These are phyloP conservation scores for Podaxis mareebaensis DNA, from an alignment of 768 basidiomycete genomes.

Conservation along the genomic window DNA sequence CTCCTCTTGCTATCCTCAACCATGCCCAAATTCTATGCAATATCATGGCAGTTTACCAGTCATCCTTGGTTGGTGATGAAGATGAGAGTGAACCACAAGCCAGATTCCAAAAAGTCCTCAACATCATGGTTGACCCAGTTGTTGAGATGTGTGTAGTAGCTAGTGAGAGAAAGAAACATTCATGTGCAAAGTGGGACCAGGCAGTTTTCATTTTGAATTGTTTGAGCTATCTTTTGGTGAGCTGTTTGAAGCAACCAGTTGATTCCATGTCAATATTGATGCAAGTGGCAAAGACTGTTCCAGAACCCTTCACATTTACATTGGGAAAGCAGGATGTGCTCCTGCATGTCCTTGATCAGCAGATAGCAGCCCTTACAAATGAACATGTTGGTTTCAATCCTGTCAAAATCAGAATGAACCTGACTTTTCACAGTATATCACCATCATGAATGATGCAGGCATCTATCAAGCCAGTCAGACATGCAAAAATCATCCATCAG, in stretches of 20 bases:
- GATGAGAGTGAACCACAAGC: constrained; percentile 39
- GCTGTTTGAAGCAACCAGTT: constrained; percentile 18
- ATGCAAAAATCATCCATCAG: constrained; percentile 36
- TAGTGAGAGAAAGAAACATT: constrained; percentile 62
- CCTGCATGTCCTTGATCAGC: too few species aligned
- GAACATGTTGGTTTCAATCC: constrained; percentile 69
- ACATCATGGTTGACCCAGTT: constrained; percentile 84
- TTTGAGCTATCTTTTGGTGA: constrained; percentile 76
- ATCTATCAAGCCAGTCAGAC: constrained; percentile 47
- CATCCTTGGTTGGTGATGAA: constrained; percentile 75
- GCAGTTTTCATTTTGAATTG: constrained; percentile 87
- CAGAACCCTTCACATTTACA: constrained; percentile 73
- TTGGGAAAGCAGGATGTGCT: constrained; percentile 44
- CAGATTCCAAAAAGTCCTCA: constrained; percentile 69
- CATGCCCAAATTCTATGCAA: constrained; percentile 83
- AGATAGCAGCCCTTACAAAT: constrained; percentile 65
- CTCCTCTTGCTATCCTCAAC: constrained; percentile 80
- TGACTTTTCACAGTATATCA: constrained; percentile 39
- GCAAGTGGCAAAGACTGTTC: constrained; percentile 46
- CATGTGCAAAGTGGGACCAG: constrained; percentile 71
- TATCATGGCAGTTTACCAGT: constrained; percentile 86
- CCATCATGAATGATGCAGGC: constrained; percentile 56
- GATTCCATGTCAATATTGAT: not conserved
- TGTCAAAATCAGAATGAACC: constrained; percentile 2
- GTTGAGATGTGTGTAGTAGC: constrained; percentile 71